Base-by-base conservation (phyloP, 805 yeast genomes). In the Priceomyces medius region DNA sequence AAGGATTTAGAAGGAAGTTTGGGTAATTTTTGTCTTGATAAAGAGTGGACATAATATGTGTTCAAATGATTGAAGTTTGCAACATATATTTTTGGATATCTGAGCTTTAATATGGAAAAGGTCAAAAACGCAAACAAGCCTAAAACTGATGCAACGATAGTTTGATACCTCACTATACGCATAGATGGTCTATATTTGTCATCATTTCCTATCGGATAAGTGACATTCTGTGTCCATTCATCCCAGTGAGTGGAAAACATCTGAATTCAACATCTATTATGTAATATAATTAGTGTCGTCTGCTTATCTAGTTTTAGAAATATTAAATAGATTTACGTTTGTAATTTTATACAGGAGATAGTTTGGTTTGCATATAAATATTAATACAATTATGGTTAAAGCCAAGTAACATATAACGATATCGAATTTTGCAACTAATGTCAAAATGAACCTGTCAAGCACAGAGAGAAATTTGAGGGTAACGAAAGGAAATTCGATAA, bases 61-160 rank as follows among this genome's bases (percentile, higher is more conserved):
- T 64, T 71, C 41, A 73, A 63, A 41, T 78, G 73, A 49, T 76
- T 68, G 46, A 78, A 70, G 49, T 97, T 76, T 8, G 97, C 93
- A 46, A 90, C 90, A 53, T 88, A 91, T 16, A 91, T 73, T 53
- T 81, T 83, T 19, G 96, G 95, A 71, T 88, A 84, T 39, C 78
- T 75, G 40, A 79, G 76, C 34, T 96, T 67, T 34, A 90, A 68
- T 2, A 85, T 48, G 28, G 95, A 81, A 56, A 91, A 91, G 2
- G 80, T 55, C 2, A 81, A 38, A 38, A 89, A 74, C 1, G 96
- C 91, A 20, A 77, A 59, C 1, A 76, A 41, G 0, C 98, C 99
- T 17, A 89, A 60, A 0, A 77, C 56, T 0, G 72, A 49, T 0
- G 97, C 95, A 24, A 90, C 76, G 9, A 77, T 63, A 6, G 88